Conservation (phyloP, 169 alveolate genomes). For the Eimeria tenella region DNA sequence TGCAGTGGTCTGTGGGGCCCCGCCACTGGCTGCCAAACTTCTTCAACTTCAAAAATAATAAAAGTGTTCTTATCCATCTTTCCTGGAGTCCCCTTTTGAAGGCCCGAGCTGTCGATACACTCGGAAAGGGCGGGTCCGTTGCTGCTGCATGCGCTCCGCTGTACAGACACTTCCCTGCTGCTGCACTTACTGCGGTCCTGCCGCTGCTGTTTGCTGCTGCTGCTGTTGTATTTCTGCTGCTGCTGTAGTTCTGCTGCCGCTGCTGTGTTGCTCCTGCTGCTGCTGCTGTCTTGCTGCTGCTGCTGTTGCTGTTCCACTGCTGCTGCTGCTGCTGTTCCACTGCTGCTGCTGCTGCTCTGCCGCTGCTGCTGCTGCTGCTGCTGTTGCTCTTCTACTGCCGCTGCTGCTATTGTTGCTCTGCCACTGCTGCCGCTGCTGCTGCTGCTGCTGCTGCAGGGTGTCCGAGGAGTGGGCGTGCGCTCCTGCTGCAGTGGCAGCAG, state of each 20-base stretch:
- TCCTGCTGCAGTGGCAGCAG: background rate
- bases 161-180: no score
- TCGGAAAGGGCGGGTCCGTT: background rate
- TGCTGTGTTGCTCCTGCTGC: conserved; percentile 12
- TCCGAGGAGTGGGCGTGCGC: conserved; percentile 50
- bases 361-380: background rate
- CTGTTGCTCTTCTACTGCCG: background rate
- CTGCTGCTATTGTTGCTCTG: background rate
- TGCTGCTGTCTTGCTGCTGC: background rate
- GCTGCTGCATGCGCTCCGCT: no score
- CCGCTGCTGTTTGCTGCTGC: no score
- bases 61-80: background rate
- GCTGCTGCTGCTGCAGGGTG: background rate
- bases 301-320: background rate
- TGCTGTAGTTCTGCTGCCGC: background rate
- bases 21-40: background rate
- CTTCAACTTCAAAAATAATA: background rate
- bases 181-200: no score
- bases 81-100: conserved; percentile 26
- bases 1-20: background rate
- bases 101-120: conserved; percentile 2
- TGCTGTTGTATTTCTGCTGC: no score
- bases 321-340: background rate
- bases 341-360: background rate
- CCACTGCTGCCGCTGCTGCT: background rate